Base-by-base conservation (phyloP, 768 basidiomycete genomes). In the Rhodocollybia butyracea region DNA sequence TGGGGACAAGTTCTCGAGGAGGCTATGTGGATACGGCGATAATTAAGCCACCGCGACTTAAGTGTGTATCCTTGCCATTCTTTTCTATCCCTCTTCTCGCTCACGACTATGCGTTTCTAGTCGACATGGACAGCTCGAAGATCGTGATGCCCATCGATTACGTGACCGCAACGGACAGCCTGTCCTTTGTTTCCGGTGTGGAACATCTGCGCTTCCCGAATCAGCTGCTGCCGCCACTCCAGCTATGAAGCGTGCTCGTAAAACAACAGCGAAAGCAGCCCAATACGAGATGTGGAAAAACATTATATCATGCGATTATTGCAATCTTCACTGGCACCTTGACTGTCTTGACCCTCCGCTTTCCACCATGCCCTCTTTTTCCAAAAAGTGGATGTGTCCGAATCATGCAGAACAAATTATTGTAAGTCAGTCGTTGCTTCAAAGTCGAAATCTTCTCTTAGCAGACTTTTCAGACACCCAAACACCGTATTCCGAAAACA, bases 371-470 rank as follows among this genome's bases (percentile, higher is more conserved):
- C 97, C 97, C 3, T 80, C 88, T 12, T 84, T 88, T 56, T 84
- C 84, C 61, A 90, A 86, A 76, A 97, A 95, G 69, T 99, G 96
- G 95, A 97, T 96, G 94, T 99, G 97, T 69, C 97, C 97, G 7
- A 93, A 96, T 64, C 97, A 99, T 66, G 86, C 85, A n/a, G 94
- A 97, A 60, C 84, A 85, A 56, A 79, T 86, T 51, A 68, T 91
- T 57, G 95, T 96, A 66, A 70, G 92, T 76, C 15, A 34, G 42
- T 55, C 15, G 7, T 40, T 53, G 13, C 38, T n/a, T 6, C 4
- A 32, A 21, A 15, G 6, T 19, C 24, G 38, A 15, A 29, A 1
- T 10, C 13, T 53, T 5, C 21, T 22, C 10, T 10, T 21, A 46
- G 54, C 40, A 62, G 55, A 56, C 58, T 38, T 46, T 39, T 2